Evolutionary conservation across 1,284 basidiomycete genomes (phyloP).

Genomic region (Ganoderma sinense): DNA sequence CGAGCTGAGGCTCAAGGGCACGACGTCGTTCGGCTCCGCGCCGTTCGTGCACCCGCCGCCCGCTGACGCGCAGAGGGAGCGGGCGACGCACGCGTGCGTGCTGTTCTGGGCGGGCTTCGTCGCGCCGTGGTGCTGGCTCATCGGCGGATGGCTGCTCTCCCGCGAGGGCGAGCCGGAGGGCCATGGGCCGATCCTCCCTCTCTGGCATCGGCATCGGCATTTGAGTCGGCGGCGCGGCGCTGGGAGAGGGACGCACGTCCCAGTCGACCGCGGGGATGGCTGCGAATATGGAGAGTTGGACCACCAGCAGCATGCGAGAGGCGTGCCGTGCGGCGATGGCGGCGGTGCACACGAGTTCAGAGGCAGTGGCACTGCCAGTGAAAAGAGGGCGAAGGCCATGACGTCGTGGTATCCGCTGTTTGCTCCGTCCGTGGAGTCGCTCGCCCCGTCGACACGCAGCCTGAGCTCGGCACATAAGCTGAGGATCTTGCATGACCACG

Average conservation of each 20-base stretch:
- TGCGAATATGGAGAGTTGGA: not conserved
- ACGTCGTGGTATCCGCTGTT: constrained; percentile 34
- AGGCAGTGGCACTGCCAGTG: not conserved
- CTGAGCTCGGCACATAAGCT: constrained; percentile 28
- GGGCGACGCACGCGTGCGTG: constrained; percentile 52
- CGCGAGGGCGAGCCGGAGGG: constrained; percentile 36
- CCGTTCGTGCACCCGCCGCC: constrained; percentile 28
- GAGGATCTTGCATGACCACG: constrained; percentile 18
- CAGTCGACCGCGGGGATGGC: constrained; percentile 1
- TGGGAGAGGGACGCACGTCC: constrained; percentile 10
- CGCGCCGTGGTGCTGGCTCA: constrained; percentile 70
- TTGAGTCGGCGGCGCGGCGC: not conserved
- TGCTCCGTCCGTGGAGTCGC: constrained; percentile 35
- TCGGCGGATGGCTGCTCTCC: constrained; percentile 74
- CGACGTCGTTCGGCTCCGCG: constrained; percentile 44
- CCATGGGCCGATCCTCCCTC: constrained; percentile 40
- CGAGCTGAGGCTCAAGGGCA: constrained; percentile 40
- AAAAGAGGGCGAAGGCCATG: constrained; percentile 16
- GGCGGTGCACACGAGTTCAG: not conserved
- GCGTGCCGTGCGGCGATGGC: not conserved
- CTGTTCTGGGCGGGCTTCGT: constrained; percentile 77
- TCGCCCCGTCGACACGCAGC: constrained; percentile 32
- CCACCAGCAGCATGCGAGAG: not conserved
- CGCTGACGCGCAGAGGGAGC: not conserved
- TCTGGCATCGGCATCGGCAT: constrained; percentile 41